Base-by-base conservation (phyloP, 768 basidiomycete species). In the Steccherinum ochraceum region DNA sequence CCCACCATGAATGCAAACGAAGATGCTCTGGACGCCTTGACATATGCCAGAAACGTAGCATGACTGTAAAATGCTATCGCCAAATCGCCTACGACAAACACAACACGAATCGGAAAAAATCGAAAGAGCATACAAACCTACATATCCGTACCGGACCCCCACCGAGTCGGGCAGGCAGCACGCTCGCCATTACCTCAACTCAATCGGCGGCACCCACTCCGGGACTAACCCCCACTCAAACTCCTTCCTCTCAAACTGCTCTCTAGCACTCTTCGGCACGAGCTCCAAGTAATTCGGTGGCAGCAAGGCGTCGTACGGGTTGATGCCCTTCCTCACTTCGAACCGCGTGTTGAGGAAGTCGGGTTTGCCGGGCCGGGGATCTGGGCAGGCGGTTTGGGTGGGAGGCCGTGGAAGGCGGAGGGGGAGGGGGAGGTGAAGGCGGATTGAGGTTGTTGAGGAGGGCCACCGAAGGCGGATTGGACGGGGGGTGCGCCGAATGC, bases 211-310 rank as follows among this genome's bases (percentile, higher is more conserved):
- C 50, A 83, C 70, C 80, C 81, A 88, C 52, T 86, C 85, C 1
- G 87, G 87, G 44, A 90, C 73, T 53, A 76, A 75, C 62, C 82
- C 79, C 74, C 79, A 85, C 59, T 80, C 80, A 58, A 89, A 90
- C 65, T 67, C 79, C 49, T 70, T 67, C 18, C 51, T 48, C 55
- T 69, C 60, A 58, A 88, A 89, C 39, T 81, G 81, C 4, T 76
- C 74, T 58, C 72, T 62, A 48, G 71, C 77, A 4, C 58, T 60
- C 45, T 68, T 60, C 2, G 88, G 84, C 21, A 89, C 56, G 18
- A 77, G 62, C 46, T 77, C 67, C 27, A 70, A 52, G 64, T 89
- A 90, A 56, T 82, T 73, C n/a, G 58, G 56, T 4, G 85, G 86
- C 25, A 89, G 69, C 21, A 75, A 60, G 25, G 30, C 30, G 30